A percentile compares a stretch with the other conserved stretches of the same genome.
Evolutionary conservation across 140 eudicot genomes (phyloP).

Genomic region (Erigeron philadelphicus): DNA sequence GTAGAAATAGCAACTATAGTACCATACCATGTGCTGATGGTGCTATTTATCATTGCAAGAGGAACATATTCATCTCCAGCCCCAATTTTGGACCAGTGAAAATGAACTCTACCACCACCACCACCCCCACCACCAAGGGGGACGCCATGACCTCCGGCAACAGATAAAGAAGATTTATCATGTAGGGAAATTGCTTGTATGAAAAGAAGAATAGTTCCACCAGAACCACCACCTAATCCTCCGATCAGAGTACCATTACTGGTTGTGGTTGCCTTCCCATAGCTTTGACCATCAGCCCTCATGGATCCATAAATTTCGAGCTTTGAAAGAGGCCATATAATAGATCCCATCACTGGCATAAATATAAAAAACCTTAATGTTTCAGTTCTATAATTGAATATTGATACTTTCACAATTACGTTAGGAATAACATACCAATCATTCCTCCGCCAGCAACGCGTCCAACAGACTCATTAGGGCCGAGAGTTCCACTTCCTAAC

Average conservation of each 20-base stretch:
- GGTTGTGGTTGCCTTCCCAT: constrained; percentile 38
- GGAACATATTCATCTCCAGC: constrained; percentile 69
- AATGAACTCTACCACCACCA: constrained; percentile 94
- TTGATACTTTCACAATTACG: neutral
- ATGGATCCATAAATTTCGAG: constrained; percentile 74
- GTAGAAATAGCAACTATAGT: neutral
- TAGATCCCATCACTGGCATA: constrained; percentile 69
- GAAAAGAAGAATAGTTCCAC: constrained; percentile 85
- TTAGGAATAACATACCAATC: constrained; percentile 48
- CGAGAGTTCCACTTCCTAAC: constrained; percentile 84
- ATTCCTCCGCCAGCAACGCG: constrained; percentile 91
- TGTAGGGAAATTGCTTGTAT: constrained; percentile 48
- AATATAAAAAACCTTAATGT: neutral
- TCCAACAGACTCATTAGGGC: constrained; percentile 58
- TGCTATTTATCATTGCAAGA: constrained; percentile 66
- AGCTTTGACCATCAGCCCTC: constrained; percentile 86
- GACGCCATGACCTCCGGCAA: constrained; percentile 78
- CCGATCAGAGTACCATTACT: constrained; percentile 51
- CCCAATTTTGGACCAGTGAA: constrained; percentile 83
- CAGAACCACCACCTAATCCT: constrained; percentile 95
- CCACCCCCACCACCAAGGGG: constrained; percentile 92
- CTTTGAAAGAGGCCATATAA: constrained; percentile 65
- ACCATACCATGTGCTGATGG: constrained; percentile 58
- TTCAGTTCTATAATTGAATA: neutral
- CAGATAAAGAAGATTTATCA: constrained; percentile 63